Base-by-base conservation (phyloP, 192 early-diverging fungal species). In the Coemansia reversa region DNA sequence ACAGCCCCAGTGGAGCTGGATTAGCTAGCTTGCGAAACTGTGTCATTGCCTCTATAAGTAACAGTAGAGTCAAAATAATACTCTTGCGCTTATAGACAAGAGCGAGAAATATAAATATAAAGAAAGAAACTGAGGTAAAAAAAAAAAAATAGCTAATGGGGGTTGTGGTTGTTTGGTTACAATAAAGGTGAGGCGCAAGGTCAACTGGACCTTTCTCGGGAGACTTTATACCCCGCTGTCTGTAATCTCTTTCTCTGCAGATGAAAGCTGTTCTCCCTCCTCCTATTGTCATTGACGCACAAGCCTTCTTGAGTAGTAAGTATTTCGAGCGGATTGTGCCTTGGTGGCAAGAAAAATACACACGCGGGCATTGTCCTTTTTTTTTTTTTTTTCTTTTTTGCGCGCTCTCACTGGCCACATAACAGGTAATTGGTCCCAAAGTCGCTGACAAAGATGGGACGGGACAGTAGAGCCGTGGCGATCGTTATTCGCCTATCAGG, bases 1-100 rank as follows among this genome's bases (percentile, higher is more conserved):
- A 82, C n/a, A 84, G 76, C 2, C 83, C 84, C 39, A 84, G 76
- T 9, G 84, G 84, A 9, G 52, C 82, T 1, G 83, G 83, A 62
- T 84, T 86, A 51, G 63, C 85, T 55, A 81, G 63, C 60, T 67
- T 62, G 51, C 77, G 71, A 54, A 74, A 70, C 67, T 74, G 71
- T 6, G 72, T 20, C 77, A 79, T 78, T 45, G 49, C 20, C 1
- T 16, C n/a, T 42, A 32, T 48, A 51, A 22, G 16, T 39, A 24
- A 19, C 20, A 35, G 22, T 18, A 6, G 50, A 27, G 16, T 61
- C 58, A 35, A 60, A 47, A 49, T 7, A 51, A 60, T 30, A 33
- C 28, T 45, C 48, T 7, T 62, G 32, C 25, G 32, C 25, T 45
- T 27, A 30, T 7, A 39, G 35, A 11, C 7, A 9, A 39, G 35